Evolutionary conservation across 202 grass and related monocot species (phyloP).

Genomic region (Setaria viridis): DNA sequence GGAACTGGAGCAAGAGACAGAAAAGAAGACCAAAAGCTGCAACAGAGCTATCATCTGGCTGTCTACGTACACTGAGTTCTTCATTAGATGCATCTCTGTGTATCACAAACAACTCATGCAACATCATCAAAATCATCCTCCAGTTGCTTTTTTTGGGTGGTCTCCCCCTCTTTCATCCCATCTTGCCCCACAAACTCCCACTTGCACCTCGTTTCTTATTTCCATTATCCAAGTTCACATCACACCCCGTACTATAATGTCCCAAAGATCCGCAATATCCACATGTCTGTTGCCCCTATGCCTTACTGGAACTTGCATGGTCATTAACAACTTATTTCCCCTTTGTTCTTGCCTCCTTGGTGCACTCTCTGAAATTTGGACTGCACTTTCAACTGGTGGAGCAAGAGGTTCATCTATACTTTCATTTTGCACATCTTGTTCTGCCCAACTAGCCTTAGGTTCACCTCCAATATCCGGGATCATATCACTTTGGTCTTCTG

Average conservation of each 20-base stretch:
- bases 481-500: no score
- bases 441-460: no score
- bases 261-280: not conserved
- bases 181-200: not conserved
- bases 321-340: not conserved
- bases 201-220: not conserved
- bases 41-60: constrained; percentile 82
- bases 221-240: not conserved
- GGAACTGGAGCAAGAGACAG: constrained; percentile 62
- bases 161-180: not conserved
- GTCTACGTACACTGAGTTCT: constrained; percentile 55
- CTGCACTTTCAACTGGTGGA: no score
- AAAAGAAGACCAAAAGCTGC: constrained; percentile 73
- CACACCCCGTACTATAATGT: not conserved
- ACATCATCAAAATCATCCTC: not conserved
- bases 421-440: no score
- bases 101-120: not conserved
- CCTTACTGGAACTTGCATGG: not conserved
- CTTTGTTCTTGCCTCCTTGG: not conserved
- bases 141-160: not conserved
- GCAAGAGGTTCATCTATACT: no score
- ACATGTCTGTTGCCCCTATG: not conserved
- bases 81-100: no score
- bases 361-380: no score
- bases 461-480: no score